Evolutionary conservation across 2,329 filamentous ascomycete genomes (phyloP).

Genomic region (Fusarium sp.): DNA sequence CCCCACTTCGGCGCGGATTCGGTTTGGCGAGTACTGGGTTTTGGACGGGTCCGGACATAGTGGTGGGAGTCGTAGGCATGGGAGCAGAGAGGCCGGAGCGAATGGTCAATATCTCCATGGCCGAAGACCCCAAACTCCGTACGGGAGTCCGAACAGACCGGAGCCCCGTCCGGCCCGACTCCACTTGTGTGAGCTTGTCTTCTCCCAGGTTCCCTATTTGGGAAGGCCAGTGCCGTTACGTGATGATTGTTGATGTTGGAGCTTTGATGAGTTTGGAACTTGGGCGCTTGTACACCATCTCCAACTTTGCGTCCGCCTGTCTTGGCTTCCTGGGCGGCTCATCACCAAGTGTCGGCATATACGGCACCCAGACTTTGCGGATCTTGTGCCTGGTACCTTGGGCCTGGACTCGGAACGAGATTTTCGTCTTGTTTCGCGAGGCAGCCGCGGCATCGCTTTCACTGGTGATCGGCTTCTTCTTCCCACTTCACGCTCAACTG

Average conservation of each 20-base stretch:
- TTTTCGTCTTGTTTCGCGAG: slow-evolving; percentile 21
- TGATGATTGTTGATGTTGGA: slow-evolving; percentile 27
- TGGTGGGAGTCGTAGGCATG: neutral
- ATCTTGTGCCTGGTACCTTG: neutral
- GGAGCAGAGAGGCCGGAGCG: neutral
- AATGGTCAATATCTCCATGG: neutral
- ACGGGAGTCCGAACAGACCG: slow-evolving; percentile 2
- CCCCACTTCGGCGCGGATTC: slow-evolving; percentile 4
- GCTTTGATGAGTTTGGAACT: slow-evolving; percentile 8
- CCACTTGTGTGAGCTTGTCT: slow-evolving; percentile 27
- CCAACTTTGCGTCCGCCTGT: neutral
- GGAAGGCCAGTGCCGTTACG: slow-evolving; percentile 15
- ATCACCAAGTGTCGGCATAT: neutral
- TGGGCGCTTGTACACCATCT: neutral
- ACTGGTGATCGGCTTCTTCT: neutral
- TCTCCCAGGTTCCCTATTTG: slow-evolving; percentile 17
- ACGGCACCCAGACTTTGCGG: neutral
- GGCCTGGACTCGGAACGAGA: neutral
- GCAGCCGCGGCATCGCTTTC: neutral
- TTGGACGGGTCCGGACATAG: neutral
- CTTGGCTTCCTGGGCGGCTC: neutral
- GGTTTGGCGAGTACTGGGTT: neutral
- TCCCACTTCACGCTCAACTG: slow-evolving; percentile 12
- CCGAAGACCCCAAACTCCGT: neutral
- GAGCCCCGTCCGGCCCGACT: slow-evolving; percentile 21